These are phyloP conservation scores for Oehlia diaphana DNA, from an alignment of 192 early-diverging fungal species.

Conservation along the genomic window DNA sequence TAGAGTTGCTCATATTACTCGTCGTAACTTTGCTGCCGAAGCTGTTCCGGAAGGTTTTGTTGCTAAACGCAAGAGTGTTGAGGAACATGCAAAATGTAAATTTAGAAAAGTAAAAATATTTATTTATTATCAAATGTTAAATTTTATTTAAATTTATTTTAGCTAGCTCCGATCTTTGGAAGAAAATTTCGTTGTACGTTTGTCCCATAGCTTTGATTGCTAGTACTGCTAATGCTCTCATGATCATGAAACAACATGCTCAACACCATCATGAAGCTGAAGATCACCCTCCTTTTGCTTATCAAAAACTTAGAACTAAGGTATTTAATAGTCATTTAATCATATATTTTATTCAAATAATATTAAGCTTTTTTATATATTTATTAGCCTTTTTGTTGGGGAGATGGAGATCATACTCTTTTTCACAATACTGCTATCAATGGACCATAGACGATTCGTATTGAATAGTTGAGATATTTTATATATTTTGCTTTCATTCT, in stretches of 20 bases:
- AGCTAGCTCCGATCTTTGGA: slow-evolving; percentile 44
- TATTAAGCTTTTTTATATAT: not conserved
- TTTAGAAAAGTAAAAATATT: not conserved
- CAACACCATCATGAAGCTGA: slow-evolving; percentile 39
- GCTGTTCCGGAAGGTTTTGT: not conserved
- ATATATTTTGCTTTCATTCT: not conserved
- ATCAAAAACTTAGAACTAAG: slow-evolving; percentile 43
- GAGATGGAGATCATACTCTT: slow-evolving; percentile 27
- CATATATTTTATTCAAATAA: not conserved
- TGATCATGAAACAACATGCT: slow-evolving; percentile 42
- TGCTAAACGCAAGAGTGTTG: not conserved
- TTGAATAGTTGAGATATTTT: not conserved
- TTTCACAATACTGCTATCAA: slow-evolving; percentile 28
- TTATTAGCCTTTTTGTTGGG: slow-evolving; percentile 28
- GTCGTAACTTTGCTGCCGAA: slow-evolving; percentile 7
- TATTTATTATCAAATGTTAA: not conserved
- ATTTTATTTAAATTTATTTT: too few species aligned
- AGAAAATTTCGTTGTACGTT: slow-evolving; percentile 45
- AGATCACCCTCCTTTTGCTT: slow-evolving; percentile 38
- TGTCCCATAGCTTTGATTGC: slow-evolving; percentile 36
- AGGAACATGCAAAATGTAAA: slow-evolving; percentile 24
- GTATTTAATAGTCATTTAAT: slow-evolving; percentile 21
- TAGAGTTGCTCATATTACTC: not conserved
- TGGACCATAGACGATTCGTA: not conserved
- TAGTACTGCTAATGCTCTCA: slow-evolving; percentile 40